Evolutionary conservation across 1,284 basidiomycete species (phyloP), one percentile per base, ranked within the genome.

Genomic region (Cutaneotrichosporon curvatum): DNA sequence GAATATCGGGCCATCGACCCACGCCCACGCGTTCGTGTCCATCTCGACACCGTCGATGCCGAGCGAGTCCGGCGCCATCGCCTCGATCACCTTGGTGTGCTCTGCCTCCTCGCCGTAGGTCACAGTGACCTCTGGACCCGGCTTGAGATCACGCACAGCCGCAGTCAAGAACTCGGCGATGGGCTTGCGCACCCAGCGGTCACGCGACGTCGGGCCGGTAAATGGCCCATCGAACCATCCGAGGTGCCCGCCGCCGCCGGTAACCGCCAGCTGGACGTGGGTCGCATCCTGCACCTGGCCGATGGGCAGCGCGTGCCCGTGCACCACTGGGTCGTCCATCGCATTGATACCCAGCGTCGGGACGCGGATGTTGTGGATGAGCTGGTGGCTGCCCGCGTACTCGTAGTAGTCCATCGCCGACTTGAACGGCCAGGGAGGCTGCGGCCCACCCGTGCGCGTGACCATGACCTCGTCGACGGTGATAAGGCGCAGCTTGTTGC

Each of bases 271-370:
- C 10, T 82, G 78, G 11, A 89, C 79, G 65, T 81, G 80, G 2
- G 74, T 72, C 50, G 83, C 85, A 11, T 74, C 75, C 47, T 76
- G 74, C 7, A 78, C 75, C 50, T 82, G 75, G 54, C 78, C 46
- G 25, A 61, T 74, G 4, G 81, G 85, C 35, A 63, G 64, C 20
- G 48, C 54, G 11, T 44, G 58, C 72, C 78, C 48, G 82, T 73
- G 83, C 20, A 97, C 81, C 40, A 80, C 75, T 2, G 95, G 95
- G 71, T 98, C 94, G 69, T 98, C 92, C 33, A 80, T 79, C 1
- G 94, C 81, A 63, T 90, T 94, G 57, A 98, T 78, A 9, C 84
- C 82, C 8, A 98, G 77, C 61, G 85, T 50, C 0, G 72, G 72
- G 67, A 66, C 59, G 40, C 61, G 62, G 40, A 73, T 59, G n/a